Evolutionary conservation across 805 yeast species (phyloP).

Genomic region (Lipomyces oligophaga): DNA sequence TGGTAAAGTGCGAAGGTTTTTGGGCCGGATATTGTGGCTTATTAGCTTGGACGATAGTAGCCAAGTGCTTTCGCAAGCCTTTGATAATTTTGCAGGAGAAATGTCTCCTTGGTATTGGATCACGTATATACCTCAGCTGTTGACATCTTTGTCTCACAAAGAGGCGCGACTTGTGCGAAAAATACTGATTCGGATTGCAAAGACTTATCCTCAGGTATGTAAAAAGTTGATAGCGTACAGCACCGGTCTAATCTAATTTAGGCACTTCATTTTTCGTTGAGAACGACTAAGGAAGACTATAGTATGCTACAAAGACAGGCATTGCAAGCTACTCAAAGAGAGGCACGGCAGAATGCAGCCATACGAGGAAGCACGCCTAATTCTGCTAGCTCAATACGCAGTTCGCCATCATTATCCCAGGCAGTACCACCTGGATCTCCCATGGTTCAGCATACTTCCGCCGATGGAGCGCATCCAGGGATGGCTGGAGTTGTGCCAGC

Average conservation of each 20-base stretch:
- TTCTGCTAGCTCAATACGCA: slow-evolving; percentile 28
- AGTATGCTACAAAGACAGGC: slow-evolving; percentile 80
- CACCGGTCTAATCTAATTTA: background rate
- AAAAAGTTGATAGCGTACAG: background rate
- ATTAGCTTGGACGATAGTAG: slow-evolving; percentile 82
- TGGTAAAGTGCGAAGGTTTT: slow-evolving; percentile 79
- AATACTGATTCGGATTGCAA: slow-evolving; percentile 86
- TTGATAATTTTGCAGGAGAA: slow-evolving; percentile 89
- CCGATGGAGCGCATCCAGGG: slow-evolving; percentile 9
- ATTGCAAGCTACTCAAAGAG: slow-evolving; percentile 44
- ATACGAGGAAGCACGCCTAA: slow-evolving; percentile 8
- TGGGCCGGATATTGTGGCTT: slow-evolving; percentile 90
- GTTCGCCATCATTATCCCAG: slow-evolving; percentile 22
- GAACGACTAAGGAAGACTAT: slow-evolving; percentile 93
- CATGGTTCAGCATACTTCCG: slow-evolving; percentile 10
- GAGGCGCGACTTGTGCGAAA: slow-evolving; percentile 88
- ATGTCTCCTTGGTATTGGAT: slow-evolving; percentile 99
- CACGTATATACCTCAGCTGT: slow-evolving; percentile 88
- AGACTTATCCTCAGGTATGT: slow-evolving; percentile 77
- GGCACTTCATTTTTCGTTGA: slow-evolving; percentile 89
- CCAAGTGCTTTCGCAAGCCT: slow-evolving; percentile 79
- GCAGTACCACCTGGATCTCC: slow-evolving; percentile 22
- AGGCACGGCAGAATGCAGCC: slow-evolving; percentile 27
- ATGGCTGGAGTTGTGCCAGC: slow-evolving; percentile 10
- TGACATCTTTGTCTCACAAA: slow-evolving; percentile 82